Percentiles rank a stretch among this genome's conserved stretches.
Evolutionary conservation across 176 grass and related monocot species (phyloP).

Genomic region (Eragrostis curvula): DNA sequence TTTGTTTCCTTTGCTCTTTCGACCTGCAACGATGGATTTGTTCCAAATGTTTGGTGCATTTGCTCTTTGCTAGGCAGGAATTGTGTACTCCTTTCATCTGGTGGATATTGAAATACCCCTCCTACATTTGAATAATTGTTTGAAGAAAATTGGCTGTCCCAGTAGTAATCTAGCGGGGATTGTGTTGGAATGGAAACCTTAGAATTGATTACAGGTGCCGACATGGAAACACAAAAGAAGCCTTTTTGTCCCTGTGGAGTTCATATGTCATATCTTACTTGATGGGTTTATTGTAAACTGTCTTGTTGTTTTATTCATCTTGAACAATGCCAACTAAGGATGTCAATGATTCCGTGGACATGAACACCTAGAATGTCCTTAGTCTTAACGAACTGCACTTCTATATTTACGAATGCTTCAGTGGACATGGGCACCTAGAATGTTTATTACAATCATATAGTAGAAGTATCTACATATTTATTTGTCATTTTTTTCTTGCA

Average conservation of each 20-base stretch:
- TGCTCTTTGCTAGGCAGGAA: background rate
- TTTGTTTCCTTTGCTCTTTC: background rate
- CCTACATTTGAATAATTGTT: background rate
- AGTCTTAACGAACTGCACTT: constrained; percentile 5
- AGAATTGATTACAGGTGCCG: background rate
- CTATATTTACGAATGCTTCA: constrained; percentile 6
- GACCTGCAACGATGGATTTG: background rate
- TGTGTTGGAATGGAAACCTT: background rate
- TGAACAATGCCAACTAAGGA: background rate
- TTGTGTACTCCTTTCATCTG: background rate
- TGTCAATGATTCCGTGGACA: constrained; percentile 17
- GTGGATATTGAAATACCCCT: background rate
- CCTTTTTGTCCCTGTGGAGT: background rate
- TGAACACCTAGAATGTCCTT: background rate
- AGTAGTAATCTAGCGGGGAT: background rate
- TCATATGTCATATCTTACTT: background rate
- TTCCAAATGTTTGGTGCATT: background rate
- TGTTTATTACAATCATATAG: background rate
- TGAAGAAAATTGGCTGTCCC: background rate
- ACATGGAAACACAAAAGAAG: background rate
- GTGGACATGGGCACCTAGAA: too few relatives aligned
- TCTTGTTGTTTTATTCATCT: background rate
- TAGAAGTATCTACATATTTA: background rate
- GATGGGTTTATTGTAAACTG: constrained; percentile 1
- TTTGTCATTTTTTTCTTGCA: constrained; percentile 49